A percentile compares a stretch with the other conserved stretches of the same genome.
Conservation (phyloP, 2,329 filamentous ascomycete genomes). For the Fusarium compactum region DNA sequence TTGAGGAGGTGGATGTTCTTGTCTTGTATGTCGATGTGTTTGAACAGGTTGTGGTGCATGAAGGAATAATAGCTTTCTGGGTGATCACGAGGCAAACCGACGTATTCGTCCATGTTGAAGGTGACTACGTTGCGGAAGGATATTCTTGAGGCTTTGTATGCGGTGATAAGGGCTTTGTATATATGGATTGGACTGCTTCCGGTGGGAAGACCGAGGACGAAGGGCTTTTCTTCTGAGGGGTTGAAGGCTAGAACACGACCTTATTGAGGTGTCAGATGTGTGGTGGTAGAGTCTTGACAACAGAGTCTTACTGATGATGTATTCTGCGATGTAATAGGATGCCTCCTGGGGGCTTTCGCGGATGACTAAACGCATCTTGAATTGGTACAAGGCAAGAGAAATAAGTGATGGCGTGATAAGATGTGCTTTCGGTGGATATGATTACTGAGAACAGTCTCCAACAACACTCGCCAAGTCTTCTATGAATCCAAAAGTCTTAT, state of each 20-base stretch:
- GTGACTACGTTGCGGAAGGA: conserved; percentile 17
- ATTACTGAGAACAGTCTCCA: not conserved
- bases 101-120: conserved; percentile 24
- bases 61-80: conserved; percentile 13
- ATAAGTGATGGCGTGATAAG: not conserved
- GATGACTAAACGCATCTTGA: conserved; percentile 19
- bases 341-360: conserved; percentile 13
- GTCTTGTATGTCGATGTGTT: conserved; percentile 11
- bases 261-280: not conserved
- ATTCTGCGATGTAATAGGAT: conserved; percentile 17
- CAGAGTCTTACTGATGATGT: conserved; percentile 12
- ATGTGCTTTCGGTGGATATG: not conserved
- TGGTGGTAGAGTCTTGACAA: not conserved
- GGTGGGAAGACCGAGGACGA: conserved; percentile 9
- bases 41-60: conserved; percentile 12
- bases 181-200: conserved; percentile 15
- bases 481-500: not conserved
- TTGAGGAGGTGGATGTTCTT: conserved; percentile 8
- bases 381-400: not conserved
- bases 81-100: conserved; percentile 7
- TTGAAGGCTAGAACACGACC: not conserved
- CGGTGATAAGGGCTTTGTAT: conserved; percentile 4
- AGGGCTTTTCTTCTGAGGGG: conserved; percentile 7
- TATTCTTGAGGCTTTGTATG: conserved; percentile 7
- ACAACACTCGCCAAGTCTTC: not conserved